These are phyloP conservation scores for Erodium moschatum DNA, from an alignment of 441 rosid genomes.

Conservation along the genomic window DNA sequence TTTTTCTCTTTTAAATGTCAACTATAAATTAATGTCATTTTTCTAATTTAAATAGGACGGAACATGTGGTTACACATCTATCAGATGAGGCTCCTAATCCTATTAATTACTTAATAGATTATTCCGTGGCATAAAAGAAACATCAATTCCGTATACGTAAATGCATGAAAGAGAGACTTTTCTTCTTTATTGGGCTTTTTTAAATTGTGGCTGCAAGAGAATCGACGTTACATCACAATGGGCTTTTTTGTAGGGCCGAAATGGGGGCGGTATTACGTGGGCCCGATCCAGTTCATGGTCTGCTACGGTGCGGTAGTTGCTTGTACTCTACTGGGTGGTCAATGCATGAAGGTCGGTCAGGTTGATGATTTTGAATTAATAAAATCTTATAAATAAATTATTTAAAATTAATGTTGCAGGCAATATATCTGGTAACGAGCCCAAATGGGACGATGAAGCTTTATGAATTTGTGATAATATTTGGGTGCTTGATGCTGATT, in stretches of 20 bases:
- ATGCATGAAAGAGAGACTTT: no score
- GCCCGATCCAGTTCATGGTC: slow-evolving; percentile 44
- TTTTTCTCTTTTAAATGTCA: no score
- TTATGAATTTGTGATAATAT: slow-evolving; percentile 40
- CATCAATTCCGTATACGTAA: no score
- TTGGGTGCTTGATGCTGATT: slow-evolving; percentile 27
- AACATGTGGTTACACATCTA: no score
- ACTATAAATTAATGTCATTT: no score
- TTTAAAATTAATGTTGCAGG: slow-evolving; percentile 24
- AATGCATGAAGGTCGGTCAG: slow-evolving; percentile 39
- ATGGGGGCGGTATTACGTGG: slow-evolving; percentile 51
- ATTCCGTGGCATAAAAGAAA: no score
- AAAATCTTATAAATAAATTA: no score
- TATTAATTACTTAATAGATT: no score
- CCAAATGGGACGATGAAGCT: slow-evolving; percentile 38
- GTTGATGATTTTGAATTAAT: not conserved
- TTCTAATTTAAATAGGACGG: no score
- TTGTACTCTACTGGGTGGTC: slow-evolving; percentile 40
- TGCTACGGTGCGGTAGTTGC: slow-evolving; percentile 53
- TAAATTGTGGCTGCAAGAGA: not conserved
- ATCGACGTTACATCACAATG: not conserved
- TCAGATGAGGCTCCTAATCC: no score
- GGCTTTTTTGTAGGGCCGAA: slow-evolving; percentile 18
- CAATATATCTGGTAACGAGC: slow-evolving; percentile 37
- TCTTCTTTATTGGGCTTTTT: no score